These are phyloP conservation scores for Syncephalastrum contaminatum DNA, from an alignment of 371 early-diverging fungal genomes.

Conservation along the genomic window DNA sequence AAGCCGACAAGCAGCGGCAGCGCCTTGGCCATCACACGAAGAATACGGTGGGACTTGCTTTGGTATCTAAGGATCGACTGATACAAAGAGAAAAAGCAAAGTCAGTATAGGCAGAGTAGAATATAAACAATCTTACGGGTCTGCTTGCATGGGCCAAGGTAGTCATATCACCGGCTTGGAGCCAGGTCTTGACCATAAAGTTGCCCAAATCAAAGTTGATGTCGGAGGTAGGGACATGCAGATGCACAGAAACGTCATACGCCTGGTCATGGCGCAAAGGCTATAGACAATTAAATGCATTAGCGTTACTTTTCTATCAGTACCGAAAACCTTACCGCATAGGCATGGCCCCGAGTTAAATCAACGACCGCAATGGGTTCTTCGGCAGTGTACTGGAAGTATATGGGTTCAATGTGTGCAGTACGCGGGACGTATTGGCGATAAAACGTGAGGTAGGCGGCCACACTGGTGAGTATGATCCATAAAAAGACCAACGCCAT, in stretches of 20 bases:
- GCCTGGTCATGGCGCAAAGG: conserved; percentile 31
- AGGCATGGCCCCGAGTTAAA: conserved; percentile 19
- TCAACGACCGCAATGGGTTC: conserved; percentile 23
- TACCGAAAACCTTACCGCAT: conserved; percentile 12
- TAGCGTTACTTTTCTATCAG: not conserved
- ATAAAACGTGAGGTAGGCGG: conserved; percentile 46
- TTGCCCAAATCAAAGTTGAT: conserved; percentile 75
- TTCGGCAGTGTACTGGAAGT: conserved; percentile 35
- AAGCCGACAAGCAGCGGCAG: conserved; percentile 70
- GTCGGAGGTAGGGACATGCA: conserved; percentile 81
- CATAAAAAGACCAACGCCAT: conserved; percentile 24
- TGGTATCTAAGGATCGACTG: conserved; percentile 76
- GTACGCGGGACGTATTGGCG: conserved; percentile 44
- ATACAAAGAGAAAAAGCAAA: not conserved
- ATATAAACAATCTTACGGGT: conserved; percentile 49
- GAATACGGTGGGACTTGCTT: conserved; percentile 62
- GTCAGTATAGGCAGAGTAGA: not conserved
- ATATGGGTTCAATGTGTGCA: conserved; percentile 43
- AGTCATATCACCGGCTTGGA: conserved; percentile 53
- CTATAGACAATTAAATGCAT: conserved; percentile 3
- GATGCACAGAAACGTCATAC: conserved; percentile 68
- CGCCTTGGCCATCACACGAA: conserved; percentile 63
- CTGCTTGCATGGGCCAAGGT: conserved; percentile 57
- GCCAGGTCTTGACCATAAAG: conserved; percentile 81
- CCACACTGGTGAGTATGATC: conserved; percentile 42